These are phyloP conservation scores for Erigeron philadelphicus DNA, from an alignment of 140 eudicot genomes.

Conservation along the genomic window DNA sequence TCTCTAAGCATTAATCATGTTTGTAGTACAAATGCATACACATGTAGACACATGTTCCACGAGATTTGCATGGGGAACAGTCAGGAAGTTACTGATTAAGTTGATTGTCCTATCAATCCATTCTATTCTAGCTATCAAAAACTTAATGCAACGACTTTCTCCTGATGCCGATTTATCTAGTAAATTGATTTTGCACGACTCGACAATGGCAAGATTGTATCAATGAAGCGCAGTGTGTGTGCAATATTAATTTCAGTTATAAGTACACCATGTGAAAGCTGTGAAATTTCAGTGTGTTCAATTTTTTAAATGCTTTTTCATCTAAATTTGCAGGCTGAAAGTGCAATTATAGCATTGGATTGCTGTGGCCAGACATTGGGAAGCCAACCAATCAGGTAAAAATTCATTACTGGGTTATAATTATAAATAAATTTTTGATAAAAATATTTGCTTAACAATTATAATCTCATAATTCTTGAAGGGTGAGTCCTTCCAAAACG, in stretches of 20 bases:
- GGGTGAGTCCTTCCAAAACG: constrained; percentile 99
- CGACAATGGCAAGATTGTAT: not conserved
- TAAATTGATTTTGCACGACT: too few species aligned
- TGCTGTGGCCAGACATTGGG: constrained; percentile 84
- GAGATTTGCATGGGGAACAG: not conserved
- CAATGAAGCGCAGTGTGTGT: not conserved
- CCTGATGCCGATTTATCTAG: too few species aligned
- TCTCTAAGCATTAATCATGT: not conserved
- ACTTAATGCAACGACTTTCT: too few species aligned
- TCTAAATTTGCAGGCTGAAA: constrained; percentile 60
- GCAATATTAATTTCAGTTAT: not conserved
- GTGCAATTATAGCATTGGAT: constrained; percentile 82
- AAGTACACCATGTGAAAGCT: not conserved
- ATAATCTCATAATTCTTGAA: constrained; percentile 18
- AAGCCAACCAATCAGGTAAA: constrained; percentile 76
- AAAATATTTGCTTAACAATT: not conserved
- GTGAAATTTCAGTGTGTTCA: not conserved
- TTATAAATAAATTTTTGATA: not conserved
- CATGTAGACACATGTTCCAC: not conserved
- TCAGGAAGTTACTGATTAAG: not conserved
- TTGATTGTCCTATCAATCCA: too few species aligned
- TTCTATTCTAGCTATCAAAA: too few species aligned
- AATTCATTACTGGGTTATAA: not conserved
- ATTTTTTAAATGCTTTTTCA: not conserved
- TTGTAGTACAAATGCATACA: not conserved